Evolutionary conservation across 2,329 filamentous ascomycete genomes (phyloP).

Genomic region (Aureobasidium sp.): DNA sequence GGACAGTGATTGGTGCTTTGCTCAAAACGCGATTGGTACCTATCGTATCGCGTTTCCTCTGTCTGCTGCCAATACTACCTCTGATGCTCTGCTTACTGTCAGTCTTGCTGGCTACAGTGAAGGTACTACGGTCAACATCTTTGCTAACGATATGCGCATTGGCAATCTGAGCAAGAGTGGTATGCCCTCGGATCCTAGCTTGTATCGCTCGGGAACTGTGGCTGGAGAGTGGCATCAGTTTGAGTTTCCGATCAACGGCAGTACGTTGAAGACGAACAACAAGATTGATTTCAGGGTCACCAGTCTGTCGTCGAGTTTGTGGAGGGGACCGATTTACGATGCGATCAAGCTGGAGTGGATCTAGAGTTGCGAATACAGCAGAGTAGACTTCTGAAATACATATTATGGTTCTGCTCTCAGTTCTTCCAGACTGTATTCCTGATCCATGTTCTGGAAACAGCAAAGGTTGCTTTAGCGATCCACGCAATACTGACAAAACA

Average conservation of each 20-base stretch:
- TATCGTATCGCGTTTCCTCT: conserved; percentile 2
- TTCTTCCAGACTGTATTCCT: too few relatives aligned
- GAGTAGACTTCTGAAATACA: neutral
- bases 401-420: too few relatives aligned
- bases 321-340: conserved; percentile 38
- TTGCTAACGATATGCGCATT: conserved; percentile 33
- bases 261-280: conserved; percentile 26
- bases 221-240: conserved; percentile 42
- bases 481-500: too few relatives aligned
- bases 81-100: conserved; percentile 31
- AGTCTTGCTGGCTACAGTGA: conserved; percentile 39
- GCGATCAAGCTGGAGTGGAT: conserved; percentile 30
- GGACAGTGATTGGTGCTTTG: conserved; percentile 11
- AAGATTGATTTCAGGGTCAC: conserved; percentile 29
- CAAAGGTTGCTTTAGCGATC: too few relatives aligned
- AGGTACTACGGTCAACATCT: conserved; percentile 33
- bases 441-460: too few relatives aligned
- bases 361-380: neutral
- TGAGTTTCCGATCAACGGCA: conserved; percentile 30
- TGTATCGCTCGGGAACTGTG: conserved; percentile 40
- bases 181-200: conserved; percentile 36
- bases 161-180: conserved; percentile 33
- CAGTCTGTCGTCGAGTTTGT: conserved; percentile 24
- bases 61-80: neutral
- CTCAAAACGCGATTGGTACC: conserved; percentile 8